Conservation (phyloP, 2,329 filamentous ascomycete species). For the Blumeria hordei region DNA sequence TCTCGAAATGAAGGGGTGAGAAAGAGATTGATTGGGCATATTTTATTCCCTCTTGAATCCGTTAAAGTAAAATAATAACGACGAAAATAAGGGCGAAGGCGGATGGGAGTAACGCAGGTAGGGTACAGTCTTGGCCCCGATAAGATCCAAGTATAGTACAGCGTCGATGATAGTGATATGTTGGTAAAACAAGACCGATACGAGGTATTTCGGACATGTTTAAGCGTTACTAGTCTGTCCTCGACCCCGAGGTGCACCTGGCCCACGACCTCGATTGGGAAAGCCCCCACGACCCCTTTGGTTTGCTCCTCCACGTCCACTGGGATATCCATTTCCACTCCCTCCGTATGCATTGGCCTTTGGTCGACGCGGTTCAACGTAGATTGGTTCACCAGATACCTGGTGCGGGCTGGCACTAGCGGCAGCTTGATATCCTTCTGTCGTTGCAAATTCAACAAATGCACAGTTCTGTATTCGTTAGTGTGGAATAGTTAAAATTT, state of each 20-base stretch:
- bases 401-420: slow-evolving; percentile 64
- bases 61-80: too few relatives aligned
- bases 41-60: too few relatives aligned
- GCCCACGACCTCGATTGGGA: slow-evolving; percentile 6
- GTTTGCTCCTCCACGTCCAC: slow-evolving; percentile 33
- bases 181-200: background rate
- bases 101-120: slow-evolving; percentile 2
- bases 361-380: slow-evolving; percentile 71
- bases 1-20: too few relatives aligned
- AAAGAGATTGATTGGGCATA: too few relatives aligned
- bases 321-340: slow-evolving; percentile 40
- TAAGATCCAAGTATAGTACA: slow-evolving; percentile 7
- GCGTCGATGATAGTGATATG: slow-evolving; percentile 1
- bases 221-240: slow-evolving; percentile 5
- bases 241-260: slow-evolving; percentile 6
- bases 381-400: slow-evolving; percentile 59
- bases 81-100: too few relatives aligned
- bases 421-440: slow-evolving; percentile 63
- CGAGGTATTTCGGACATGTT: background rate
- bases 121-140: slow-evolving; percentile 5
- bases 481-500: slow-evolving; percentile 1
- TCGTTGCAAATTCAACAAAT: slow-evolving; percentile 76
- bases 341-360: slow-evolving; percentile 48
- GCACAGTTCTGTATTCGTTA: slow-evolving; percentile 53
- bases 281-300: slow-evolving; percentile 43